A percentile compares a stretch with the other conserved stretches of the same genome.
phyloP scores from a whole-genome alignment of 768 basidiomycete genomes.

The Saitozyma podzolica region DNA sequence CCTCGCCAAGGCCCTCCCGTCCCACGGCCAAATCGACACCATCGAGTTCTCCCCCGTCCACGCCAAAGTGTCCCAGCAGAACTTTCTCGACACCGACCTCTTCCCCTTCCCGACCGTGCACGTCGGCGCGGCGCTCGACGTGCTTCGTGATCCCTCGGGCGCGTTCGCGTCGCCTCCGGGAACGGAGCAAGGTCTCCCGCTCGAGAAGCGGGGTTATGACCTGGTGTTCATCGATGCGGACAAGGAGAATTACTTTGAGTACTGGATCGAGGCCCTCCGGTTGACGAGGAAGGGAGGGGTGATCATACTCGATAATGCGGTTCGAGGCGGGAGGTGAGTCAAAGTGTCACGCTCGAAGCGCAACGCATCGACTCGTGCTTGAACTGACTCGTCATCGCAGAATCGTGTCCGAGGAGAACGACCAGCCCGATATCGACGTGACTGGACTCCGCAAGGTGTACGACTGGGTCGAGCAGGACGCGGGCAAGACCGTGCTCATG shows the following conservation, averaged over 20 bases:
- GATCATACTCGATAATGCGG: constrained; percentile 54
- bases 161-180: constrained; percentile 24
- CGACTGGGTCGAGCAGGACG: constrained; percentile 43
- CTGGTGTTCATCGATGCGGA: constrained; percentile 73
- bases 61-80: constrained; percentile 60
- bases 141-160: constrained; percentile 12
- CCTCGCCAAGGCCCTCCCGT: constrained; percentile 47
- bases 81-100: constrained; percentile 62
- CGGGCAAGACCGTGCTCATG: constrained; percentile 39
- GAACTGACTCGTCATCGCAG: constrained; percentile 12
- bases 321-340: constrained; percentile 36
- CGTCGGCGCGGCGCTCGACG: constrained; percentile 53
- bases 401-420: constrained; percentile 18
- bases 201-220: constrained; percentile 57
- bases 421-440: constrained; percentile 22
- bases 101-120: constrained; percentile 58
- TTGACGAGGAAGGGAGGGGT: constrained; percentile 64
- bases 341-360: neutral
- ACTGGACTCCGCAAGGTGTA: constrained; percentile 33
- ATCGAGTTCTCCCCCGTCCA: constrained; percentile 48
- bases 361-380: neutral
- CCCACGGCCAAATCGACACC: constrained; percentile 50
- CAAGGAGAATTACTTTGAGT: constrained; percentile 61
- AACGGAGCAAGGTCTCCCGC: constrained; percentile 12
- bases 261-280: constrained; percentile 65